These are phyloP conservation scores for Metschnikowia lochheadii DNA, from an alignment of 805 yeast species.

Conservation along the genomic window DNA sequence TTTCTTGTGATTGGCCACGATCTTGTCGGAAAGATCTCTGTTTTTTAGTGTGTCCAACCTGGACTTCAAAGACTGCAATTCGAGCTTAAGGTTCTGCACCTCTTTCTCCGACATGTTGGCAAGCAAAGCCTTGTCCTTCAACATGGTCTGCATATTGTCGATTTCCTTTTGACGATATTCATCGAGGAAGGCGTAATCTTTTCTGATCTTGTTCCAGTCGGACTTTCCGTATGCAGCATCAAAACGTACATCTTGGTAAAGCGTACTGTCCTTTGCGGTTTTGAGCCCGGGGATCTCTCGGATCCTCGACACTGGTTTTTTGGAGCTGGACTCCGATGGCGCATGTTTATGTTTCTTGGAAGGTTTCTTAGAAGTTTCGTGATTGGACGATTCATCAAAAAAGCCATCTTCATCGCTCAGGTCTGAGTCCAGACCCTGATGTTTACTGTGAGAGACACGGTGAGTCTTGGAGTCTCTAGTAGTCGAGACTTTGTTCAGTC, in stretches of 20 bases:
- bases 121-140: conserved; percentile 51
- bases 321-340: conserved; percentile 76
- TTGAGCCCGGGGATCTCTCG: conserved; percentile 72
- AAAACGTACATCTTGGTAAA: conserved; percentile 81
- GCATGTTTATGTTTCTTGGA: conserved; percentile 68
- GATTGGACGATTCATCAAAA: conserved; percentile 7
- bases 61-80: conserved; percentile 61
- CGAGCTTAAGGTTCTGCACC: conserved; percentile 47
- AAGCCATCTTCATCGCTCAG: conserved; percentile 12
- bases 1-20: conserved; percentile 56
- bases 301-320: conserved; percentile 61
- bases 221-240: conserved; percentile 88
- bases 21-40: conserved; percentile 68
- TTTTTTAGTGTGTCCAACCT: conserved; percentile 65
- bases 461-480: conserved; percentile 14
- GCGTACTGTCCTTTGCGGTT: conserved; percentile 29
- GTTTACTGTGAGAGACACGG: conserved; percentile 10
- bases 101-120: conserved; percentile 43
- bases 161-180: conserved; percentile 80
- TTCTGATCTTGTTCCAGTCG: conserved; percentile 60
- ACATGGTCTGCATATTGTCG: conserved; percentile 48
- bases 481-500: too few species aligned
- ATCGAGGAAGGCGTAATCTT: conserved; percentile 80
- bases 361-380: conserved; percentile 6
- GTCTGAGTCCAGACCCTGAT: conserved; percentile 17